These are phyloP conservation scores for Neolecta irregularis DNA, from an alignment of 1,139 yeast genomes.

Conservation along the genomic window DNA sequence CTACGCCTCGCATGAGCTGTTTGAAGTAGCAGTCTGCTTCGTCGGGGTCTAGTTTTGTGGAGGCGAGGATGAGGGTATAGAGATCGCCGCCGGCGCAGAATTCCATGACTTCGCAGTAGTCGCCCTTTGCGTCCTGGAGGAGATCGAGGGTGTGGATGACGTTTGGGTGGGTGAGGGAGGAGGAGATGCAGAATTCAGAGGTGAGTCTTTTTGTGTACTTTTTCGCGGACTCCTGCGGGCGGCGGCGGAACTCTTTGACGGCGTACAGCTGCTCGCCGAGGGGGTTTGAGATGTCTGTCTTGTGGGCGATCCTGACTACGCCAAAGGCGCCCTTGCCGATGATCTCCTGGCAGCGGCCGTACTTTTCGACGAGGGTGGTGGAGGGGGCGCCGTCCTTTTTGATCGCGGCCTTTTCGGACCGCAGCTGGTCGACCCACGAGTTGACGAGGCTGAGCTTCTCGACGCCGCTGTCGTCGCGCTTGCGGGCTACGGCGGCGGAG, in stretches of 20 bases:
- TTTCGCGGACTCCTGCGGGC: constrained; percentile 39
- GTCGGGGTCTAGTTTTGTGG: constrained; percentile 65
- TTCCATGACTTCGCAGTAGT: constrained; percentile 58
- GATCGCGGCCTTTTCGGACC: constrained; percentile 26
- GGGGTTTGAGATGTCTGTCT: constrained; percentile 29
- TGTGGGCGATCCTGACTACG: constrained; percentile 57
- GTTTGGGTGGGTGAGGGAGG: constrained; percentile 61
- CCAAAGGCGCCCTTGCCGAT: constrained; percentile 77
- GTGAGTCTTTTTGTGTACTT: constrained; percentile 58
- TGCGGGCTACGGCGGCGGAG: constrained; percentile 14
- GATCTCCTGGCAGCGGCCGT: constrained; percentile 66
- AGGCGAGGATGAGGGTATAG: constrained; percentile 45
- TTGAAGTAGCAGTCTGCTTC: constrained; percentile 95
- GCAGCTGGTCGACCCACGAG: constrained; percentile 59
- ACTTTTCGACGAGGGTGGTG: constrained; percentile 39
- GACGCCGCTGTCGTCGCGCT: constrained; percentile 12
- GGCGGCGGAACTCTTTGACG: constrained; percentile 61
- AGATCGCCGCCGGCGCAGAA: constrained; percentile 31
- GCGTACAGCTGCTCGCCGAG: constrained; percentile 46
- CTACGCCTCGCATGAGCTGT: constrained; percentile 78
- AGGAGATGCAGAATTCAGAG: constrained; percentile 73
- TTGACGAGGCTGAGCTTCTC: constrained; percentile 55
- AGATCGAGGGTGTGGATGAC: constrained; percentile 78
- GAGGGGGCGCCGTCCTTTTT: constrained; percentile 20
- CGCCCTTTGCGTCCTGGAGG: constrained; percentile 80